Base-by-base conservation (phyloP, 768 basidiomycete genomes). In the Hysterangium stoloniferum region DNA sequence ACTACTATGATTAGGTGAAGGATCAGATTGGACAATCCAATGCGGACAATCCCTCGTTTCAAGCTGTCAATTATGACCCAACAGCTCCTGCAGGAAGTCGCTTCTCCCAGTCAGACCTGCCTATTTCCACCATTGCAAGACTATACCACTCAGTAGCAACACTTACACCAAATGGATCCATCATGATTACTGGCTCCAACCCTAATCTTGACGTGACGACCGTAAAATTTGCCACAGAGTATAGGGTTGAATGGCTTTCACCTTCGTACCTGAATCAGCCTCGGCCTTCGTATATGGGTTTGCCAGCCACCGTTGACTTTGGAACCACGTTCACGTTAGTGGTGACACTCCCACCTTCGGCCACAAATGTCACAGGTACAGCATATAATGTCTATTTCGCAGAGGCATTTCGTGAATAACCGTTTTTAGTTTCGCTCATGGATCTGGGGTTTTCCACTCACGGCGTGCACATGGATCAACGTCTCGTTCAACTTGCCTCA, bases 131-230 rank as follows among this genome's bases (percentile, higher is more conserved):
- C n/a, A 64, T 70, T 28, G 65, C 67, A 31, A 57, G 71, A 20
- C 56, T 73, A 55, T 73, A 71, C 56, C 70, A 71, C 57, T 69
- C 68, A 4, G 64, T 67, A 1, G 63, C 63, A 29, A 58, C 51
- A 6, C 56, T 67, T 13, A 57, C 62, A 2, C 62, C 66, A 3
- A 62, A 66, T 48, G 68, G 66, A 4, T 58, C 61, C 32, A 58
- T 69, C 36, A 54, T 68, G 54, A 48, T 68, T 54, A 72, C 72
- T 8, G 75, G 74, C 2, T 74, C 71, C 11, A 75, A 76, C 55
- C 75, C 75, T 19, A 76, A 77, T 42, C 52, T 52, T 48, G 61
- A 61, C 43, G 47, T 61, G 33, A 54, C 54, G 46, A 55, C 54
- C 2, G 24, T 38, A 6, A 50, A 50, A 20, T 50, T 22, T 38